Evolutionary conservation across 2,329 filamentous ascomycete species (phyloP).

Genomic region (Claviceps humidiphila): DNA sequence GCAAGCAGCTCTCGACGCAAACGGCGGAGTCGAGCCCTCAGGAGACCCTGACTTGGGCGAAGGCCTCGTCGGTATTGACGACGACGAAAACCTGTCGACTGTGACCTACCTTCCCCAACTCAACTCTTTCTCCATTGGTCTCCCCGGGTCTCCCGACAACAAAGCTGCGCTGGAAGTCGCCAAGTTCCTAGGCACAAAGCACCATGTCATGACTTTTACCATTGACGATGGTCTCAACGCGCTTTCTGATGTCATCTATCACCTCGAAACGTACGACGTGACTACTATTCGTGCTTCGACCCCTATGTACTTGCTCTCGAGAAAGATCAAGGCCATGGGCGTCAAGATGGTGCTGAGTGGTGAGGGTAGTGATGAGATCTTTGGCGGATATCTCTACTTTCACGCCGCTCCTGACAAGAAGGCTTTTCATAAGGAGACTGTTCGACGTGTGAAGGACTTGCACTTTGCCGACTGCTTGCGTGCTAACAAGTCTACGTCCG

Average conservation of each 20-base stretch:
- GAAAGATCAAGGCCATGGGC: slow-evolving; percentile 99
- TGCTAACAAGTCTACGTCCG: slow-evolving; percentile 97
- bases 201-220: slow-evolving; percentile 97
- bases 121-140: slow-evolving; percentile 97
- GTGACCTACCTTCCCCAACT: slow-evolving; percentile 86
- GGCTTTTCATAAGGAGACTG: slow-evolving; percentile 90
- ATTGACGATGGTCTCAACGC: slow-evolving; percentile 92
- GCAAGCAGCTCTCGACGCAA: slow-evolving; percentile 42
- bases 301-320: slow-evolving; percentile 92
- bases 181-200: slow-evolving; percentile 92
- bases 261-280: slow-evolving; percentile 95
- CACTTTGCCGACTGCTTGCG: slow-evolving; percentile 92
- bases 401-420: slow-evolving; percentile 82
- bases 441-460: slow-evolving; percentile 89
- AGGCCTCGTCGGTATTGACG: slow-evolving; percentile 85
- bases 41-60: slow-evolving; percentile 46
- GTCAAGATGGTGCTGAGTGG: slow-evolving; percentile 99
- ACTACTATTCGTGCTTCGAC: slow-evolving; percentile 97
- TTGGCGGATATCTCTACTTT: slow-evolving; percentile 98
- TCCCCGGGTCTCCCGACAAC: slow-evolving; percentile 85
- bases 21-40: slow-evolving; percentile 27
- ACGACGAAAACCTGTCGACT: slow-evolving; percentile 77
- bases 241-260: slow-evolving; percentile 93
- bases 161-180: slow-evolving; percentile 86
- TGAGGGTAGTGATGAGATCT: slow-evolving; percentile 96